These are phyloP conservation scores for Trametes villosa DNA, from an alignment of 768 basidiomycete species.

Conservation along the genomic window DNA sequence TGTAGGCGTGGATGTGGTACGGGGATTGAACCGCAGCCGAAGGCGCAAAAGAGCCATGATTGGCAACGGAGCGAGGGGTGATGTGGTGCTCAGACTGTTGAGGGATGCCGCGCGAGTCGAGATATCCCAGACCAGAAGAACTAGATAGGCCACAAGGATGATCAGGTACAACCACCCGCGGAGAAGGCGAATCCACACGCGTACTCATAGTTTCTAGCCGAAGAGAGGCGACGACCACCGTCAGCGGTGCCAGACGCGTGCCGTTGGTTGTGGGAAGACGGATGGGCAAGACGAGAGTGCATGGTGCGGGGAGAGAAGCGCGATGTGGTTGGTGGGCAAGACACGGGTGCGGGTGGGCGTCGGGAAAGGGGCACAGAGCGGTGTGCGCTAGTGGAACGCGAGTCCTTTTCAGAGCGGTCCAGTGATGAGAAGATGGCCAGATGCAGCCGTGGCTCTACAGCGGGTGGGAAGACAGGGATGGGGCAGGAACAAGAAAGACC, in stretches of 20 bases:
- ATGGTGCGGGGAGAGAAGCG: neutral
- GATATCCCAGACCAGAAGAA: neutral
- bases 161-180: neutral
- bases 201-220: slow-evolving; percentile 6
- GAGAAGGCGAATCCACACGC: neutral
- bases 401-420: neutral
- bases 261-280: neutral
- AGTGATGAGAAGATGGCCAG: neutral
- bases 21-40: neutral
- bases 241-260: neutral
- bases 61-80: neutral
- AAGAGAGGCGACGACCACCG: neutral
- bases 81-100: neutral
- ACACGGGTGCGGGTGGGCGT: neutral
- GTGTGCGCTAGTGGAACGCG: neutral
- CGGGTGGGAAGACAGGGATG: slow-evolving; percentile 3
- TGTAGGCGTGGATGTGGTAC: neutral
- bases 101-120: neutral
- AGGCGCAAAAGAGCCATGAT: neutral
- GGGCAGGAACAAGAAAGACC: neutral
- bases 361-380: neutral
- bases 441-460: slow-evolving; percentile 2
- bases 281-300: neutral
- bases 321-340: neutral
- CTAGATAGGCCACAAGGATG: slow-evolving; percentile 3